A percentile compares a stretch with the other conserved stretches of the same genome.
phyloP scores from a whole-genome alignment of 495 filamentous ascomycete genomes.

The Tirmania nivea region DNA sequence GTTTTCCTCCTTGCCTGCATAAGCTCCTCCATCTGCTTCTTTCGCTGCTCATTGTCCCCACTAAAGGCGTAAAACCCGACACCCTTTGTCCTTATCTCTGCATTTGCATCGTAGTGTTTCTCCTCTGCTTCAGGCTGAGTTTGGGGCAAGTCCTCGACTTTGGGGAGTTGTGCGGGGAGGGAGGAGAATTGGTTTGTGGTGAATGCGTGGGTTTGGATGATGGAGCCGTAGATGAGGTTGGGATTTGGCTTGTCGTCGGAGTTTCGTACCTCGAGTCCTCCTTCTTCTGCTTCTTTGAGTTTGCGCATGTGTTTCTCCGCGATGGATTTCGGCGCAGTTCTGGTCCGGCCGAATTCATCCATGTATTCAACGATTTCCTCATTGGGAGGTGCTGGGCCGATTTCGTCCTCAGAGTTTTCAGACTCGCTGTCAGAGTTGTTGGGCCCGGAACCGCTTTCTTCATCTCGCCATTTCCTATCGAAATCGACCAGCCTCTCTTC shows the following conservation, averaged over 20 bases:
- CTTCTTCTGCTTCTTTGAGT: conserved; percentile 21
- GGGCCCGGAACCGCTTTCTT: conserved; percentile 15
- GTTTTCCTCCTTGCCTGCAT: conserved; percentile 44
- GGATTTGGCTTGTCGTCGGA: conserved; percentile 36
- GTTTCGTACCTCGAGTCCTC: conserved; percentile 20
- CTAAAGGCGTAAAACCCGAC: conserved; percentile 80
- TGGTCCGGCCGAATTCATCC: conserved; percentile 72
- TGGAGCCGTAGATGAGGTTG: conserved; percentile 62
- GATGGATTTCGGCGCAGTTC: conserved; percentile 41
- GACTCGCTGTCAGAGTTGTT: conserved; percentile 19
- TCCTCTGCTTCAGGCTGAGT: conserved; percentile 2
- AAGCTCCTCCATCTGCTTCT: conserved; percentile 55
- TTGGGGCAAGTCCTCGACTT: background rate
- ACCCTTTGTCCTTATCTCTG: conserved; percentile 68
- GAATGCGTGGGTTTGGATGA: conserved; percentile 64
- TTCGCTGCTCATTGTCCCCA: conserved; percentile 39
- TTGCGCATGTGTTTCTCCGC: conserved; percentile 31
- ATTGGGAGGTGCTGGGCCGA: conserved; percentile 5
- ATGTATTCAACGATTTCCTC: conserved; percentile 55
- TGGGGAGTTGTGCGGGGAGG: conserved; percentile 1
- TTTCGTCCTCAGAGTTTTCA: conserved; percentile 10
- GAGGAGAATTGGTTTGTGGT: conserved; percentile 23
- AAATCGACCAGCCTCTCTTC: conserved; percentile 57
- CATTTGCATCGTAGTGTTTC: conserved; percentile 61
- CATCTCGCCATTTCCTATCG: conserved; percentile 78